Percentiles rank a stretch among this genome's conserved stretches.
phyloP scores from a whole-genome alignment of 352 stramenopile species.

The Phytophthora fragariaefolia region DNA sequence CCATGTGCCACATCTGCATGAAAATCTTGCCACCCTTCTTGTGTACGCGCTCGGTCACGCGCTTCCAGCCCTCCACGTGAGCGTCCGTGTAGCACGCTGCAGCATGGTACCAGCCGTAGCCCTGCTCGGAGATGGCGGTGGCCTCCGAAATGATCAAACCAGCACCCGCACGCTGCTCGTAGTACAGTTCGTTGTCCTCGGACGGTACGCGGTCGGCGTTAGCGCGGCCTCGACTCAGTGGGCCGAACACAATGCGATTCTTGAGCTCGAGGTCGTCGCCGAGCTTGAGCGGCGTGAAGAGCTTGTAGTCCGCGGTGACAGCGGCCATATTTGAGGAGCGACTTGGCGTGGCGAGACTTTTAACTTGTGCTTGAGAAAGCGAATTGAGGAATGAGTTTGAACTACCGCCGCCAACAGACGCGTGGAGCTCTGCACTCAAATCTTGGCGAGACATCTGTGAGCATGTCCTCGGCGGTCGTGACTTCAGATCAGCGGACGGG shows the following conservation, averaged over 20 bases:
- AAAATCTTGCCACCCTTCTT: conserved; percentile 32
- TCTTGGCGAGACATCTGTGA: neutral
- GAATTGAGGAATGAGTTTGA: conserved; percentile 25
- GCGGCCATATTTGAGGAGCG: conserved; percentile 14
- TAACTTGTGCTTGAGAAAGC: conserved; percentile 2
- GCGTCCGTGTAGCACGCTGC: conserved; percentile 26
- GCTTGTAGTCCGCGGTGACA: conserved; percentile 37
- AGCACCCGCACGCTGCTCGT: conserved; percentile 28
- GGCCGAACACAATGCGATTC: conserved; percentile 32
- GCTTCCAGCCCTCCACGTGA: conserved; percentile 31
- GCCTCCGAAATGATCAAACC: conserved; percentile 26
- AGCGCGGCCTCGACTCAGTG: conserved; percentile 24
- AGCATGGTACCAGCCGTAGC: conserved; percentile 27
- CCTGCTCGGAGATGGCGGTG: conserved; percentile 27
- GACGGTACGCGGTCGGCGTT: conserved; percentile 29
- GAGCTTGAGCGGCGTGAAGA: conserved; percentile 49
- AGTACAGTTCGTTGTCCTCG: conserved; percentile 31
- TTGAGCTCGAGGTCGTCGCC: conserved; percentile 39
- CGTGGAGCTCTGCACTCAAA: neutral
- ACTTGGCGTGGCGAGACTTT: no score
- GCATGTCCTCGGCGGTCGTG: neutral
- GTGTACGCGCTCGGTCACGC: conserved; percentile 28
- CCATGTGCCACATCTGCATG: conserved; percentile 33
- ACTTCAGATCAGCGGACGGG: neutral
- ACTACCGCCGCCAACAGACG: neutral